These are phyloP conservation scores for Globisporangium polare DNA, from an alignment of 352 stramenopile genomes.

Conservation along the genomic window DNA sequence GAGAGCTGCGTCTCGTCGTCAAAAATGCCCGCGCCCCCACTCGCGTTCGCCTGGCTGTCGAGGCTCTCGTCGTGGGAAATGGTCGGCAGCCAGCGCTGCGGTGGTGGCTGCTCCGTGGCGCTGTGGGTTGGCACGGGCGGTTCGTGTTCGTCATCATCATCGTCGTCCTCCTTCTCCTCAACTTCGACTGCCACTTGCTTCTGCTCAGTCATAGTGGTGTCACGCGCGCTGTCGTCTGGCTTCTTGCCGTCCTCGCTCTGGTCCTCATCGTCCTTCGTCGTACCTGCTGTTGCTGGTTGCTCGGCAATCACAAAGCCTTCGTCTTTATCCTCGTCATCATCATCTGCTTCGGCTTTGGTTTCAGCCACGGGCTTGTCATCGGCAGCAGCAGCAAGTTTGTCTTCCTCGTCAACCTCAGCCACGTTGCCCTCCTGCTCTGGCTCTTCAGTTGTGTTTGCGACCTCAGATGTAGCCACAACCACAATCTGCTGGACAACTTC, in stretches of 20 bases:
- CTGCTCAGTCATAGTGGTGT: slow-evolving; percentile 10
- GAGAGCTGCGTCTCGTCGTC: slow-evolving; percentile 39
- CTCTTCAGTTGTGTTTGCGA: background rate
- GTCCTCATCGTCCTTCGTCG: background rate
- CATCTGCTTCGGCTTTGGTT: background rate
- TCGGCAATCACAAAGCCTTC: slow-evolving; percentile 4
- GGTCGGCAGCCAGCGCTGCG: slow-evolving; percentile 9
- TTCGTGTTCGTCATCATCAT: slow-evolving; percentile 9
- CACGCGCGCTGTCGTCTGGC: slow-evolving; percentile 9
- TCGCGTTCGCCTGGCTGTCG: slow-evolving; percentile 20
- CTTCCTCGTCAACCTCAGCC: background rate
- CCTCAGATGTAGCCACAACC: background rate
- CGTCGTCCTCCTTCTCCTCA: slow-evolving; percentile 17
- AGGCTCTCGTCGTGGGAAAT: slow-evolving; percentile 17
- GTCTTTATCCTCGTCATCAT: slow-evolving; percentile 11
- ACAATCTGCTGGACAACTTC: background rate
- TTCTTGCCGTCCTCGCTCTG: background rate
- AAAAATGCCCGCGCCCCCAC: slow-evolving; percentile 29
- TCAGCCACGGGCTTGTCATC: background rate
- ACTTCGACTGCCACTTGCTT: slow-evolving; percentile 12
- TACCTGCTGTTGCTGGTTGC: background rate
- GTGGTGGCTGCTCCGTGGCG: background rate
- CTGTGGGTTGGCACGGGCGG: background rate
- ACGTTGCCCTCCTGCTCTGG: background rate
- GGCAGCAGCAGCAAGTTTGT: background rate